Percentiles rank a stretch among this genome's conserved stretches.
These are phyloP conservation scores for Inonotus hispidus DNA, from an alignment of 1,284 basidiomycete genomes.

Conservation along the genomic window DNA sequence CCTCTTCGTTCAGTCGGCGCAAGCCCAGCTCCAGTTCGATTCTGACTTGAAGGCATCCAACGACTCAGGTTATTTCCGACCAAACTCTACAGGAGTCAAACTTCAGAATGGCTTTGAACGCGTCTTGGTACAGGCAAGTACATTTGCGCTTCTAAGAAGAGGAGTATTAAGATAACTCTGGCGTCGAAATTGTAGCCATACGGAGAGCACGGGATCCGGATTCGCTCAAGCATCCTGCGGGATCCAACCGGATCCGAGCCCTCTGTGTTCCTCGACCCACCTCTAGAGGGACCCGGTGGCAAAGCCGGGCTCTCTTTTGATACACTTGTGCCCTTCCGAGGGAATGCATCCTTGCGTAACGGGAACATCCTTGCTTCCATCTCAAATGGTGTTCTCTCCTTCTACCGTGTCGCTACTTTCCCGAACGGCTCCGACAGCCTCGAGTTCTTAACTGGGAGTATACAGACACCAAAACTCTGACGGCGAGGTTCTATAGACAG, in stretches of 20 bases:
- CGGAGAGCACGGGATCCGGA: slow-evolving; percentile 35
- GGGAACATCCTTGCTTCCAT: slow-evolving; percentile 33
- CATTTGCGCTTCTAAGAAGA: not conserved
- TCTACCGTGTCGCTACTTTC: slow-evolving; percentile 30
- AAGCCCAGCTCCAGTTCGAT: not conserved
- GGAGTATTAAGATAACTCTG: not conserved
- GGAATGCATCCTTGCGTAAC: slow-evolving; percentile 32
- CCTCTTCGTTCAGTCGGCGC: not conserved
- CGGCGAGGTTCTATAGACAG: slow-evolving; percentile 33
- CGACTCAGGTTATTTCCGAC: slow-evolving; percentile 17
- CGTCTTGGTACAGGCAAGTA: slow-evolving; percentile 33
- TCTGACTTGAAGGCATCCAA: not conserved
- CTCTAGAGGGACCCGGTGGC: slow-evolving; percentile 35
- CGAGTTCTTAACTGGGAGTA: slow-evolving; percentile 32
- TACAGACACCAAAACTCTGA: slow-evolving; percentile 33
- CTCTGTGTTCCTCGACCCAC: slow-evolving; percentile 36
- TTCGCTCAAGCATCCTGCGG: slow-evolving; percentile 34
- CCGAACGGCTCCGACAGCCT: slow-evolving; percentile 28
- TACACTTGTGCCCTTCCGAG: slow-evolving; percentile 30
- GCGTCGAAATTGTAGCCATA: slow-evolving; percentile 33
- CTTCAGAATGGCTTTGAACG: slow-evolving; percentile 36
- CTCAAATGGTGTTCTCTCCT: slow-evolving; percentile 29
- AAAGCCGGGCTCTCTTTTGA: slow-evolving; percentile 31
- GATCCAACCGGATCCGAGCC: slow-evolving; percentile 35
- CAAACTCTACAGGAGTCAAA: slow-evolving; percentile 34